A percentile compares a stretch with the other conserved stretches of the same genome.
phyloP scores from a whole-genome alignment of 345 rosid genomes.

The Acer negundo region DNA sequence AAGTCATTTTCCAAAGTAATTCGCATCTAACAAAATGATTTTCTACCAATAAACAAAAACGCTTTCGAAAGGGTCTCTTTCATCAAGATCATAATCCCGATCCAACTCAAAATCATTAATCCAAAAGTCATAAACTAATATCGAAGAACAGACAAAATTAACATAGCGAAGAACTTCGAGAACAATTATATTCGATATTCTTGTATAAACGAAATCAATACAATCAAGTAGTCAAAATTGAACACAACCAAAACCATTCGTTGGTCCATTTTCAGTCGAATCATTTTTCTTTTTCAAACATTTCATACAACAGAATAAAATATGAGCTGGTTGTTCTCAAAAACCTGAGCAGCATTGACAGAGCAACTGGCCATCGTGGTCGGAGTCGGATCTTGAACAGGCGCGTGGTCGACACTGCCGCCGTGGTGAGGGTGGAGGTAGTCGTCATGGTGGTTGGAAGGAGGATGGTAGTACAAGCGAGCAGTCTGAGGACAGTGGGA shows the following conservation, averaged over 20 bases:
- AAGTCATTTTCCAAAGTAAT: no score
- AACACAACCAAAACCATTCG: background rate
- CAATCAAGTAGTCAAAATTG: background rate
- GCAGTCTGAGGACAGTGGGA: constrained; percentile 72
- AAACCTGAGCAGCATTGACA: constrained; percentile 21
- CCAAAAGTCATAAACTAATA: no score
- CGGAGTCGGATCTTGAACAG: constrained; percentile 3
- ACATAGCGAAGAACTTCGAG: background rate
- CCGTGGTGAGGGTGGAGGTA: constrained; percentile 17
- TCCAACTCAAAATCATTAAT: no score
- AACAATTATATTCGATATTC: background rate
- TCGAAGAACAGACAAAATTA: no score
- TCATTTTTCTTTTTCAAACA: background rate
- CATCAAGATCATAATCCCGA: no score
- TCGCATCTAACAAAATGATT: no score
- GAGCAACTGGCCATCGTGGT: constrained; percentile 9
- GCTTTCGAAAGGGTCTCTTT: no score
- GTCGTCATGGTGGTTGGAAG: constrained; percentile 30
- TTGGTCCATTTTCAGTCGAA: background rate
- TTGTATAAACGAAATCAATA: background rate
- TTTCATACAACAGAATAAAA: constrained; percentile 31
- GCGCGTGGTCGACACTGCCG: background rate
- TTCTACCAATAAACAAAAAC: no score
- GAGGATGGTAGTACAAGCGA: constrained; percentile 62
- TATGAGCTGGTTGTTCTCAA: constrained; percentile 22